These are phyloP conservation scores for Rhodamnia rubescens DNA, from an alignment of 345 rosid genomes.

Conservation along the genomic window DNA sequence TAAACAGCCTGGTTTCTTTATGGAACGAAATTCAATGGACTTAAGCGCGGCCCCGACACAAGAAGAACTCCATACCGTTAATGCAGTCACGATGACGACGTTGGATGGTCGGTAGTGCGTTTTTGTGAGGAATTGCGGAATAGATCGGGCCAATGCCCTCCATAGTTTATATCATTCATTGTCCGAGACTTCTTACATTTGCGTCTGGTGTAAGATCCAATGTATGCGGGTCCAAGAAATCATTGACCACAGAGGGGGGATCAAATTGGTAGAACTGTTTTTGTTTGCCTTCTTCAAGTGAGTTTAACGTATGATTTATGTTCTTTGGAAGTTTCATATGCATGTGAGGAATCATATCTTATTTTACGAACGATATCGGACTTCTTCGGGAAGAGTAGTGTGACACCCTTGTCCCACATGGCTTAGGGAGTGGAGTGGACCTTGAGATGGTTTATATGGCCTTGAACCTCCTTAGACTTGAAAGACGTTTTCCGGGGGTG, in stretches of 20 bases:
- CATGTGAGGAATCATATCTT: not conserved
- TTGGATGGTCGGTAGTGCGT: conserved; percentile 2
- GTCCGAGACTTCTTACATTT: not conserved
- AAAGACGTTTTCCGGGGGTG: no score
- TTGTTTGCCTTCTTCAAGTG: not conserved
- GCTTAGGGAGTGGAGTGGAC: no score
- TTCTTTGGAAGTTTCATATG: not conserved
- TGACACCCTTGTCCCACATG: no score
- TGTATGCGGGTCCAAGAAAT: not conserved
- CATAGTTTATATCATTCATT: not conserved
- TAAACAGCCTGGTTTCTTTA: conserved; percentile 15
- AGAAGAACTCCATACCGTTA: not conserved
- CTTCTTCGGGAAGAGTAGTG: conserved; percentile 21
- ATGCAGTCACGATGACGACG: not conserved
- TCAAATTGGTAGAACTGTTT: not conserved
- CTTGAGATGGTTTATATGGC: no score
- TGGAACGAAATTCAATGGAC: not conserved
- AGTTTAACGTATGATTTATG: not conserved
- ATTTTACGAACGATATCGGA: not conserved
- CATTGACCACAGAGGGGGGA: not conserved
- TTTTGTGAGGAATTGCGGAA: not conserved
- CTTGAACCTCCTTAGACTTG: no score
- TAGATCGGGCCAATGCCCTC: not conserved
- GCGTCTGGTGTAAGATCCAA: not conserved
- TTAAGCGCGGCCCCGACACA: not conserved